phyloP scores from a whole-genome alignment of 768 basidiomycete genomes.

The Mycena vitilis region DNA sequence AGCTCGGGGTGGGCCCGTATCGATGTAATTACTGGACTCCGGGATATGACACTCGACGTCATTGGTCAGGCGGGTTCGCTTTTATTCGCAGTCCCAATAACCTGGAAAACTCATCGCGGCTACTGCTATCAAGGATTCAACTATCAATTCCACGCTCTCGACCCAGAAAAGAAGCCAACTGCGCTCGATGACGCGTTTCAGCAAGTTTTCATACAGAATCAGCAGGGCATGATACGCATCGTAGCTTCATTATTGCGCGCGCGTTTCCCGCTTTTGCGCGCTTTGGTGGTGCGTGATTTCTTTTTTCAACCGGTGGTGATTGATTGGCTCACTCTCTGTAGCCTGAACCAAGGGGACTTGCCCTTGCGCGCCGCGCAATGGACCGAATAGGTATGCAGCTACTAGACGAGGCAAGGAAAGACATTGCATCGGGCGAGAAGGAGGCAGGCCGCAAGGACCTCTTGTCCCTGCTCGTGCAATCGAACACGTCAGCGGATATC shows the following conservation, averaged over 20 bases:
- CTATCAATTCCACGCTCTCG: slow-evolving; percentile 16
- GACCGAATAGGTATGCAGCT: slow-evolving; percentile 11
- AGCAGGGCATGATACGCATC: too few relatives aligned
- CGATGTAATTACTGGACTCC: slow-evolving; percentile 62
- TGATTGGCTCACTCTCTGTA: neutral
- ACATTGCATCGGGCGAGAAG: neutral
- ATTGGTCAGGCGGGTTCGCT: slow-evolving; percentile 27
- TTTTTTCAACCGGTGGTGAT: neutral
- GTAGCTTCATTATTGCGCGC: neutral
- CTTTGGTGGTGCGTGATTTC: neutral
- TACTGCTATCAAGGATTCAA: slow-evolving; percentile 12
- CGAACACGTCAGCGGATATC: slow-evolving; percentile 56
- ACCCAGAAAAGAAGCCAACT: neutral
- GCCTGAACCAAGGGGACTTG: neutral
- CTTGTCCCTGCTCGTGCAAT: slow-evolving; percentile 56
- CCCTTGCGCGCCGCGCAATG: neutral
- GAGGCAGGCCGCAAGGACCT: slow-evolving; percentile 48
- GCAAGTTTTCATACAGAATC: neutral
- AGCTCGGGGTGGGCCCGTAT: slow-evolving; percentile 35
- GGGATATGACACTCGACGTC: slow-evolving; percentile 59
- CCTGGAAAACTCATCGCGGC: neutral
- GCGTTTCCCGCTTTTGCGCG: neutral
- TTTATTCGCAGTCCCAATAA: neutral
- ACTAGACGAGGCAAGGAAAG: neutral
- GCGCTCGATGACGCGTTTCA: slow-evolving; percentile 16